Evolutionary conservation across 2,329 filamentous ascomycete genomes (phyloP).

Genomic region (Colletotrichum australisinense): DNA sequence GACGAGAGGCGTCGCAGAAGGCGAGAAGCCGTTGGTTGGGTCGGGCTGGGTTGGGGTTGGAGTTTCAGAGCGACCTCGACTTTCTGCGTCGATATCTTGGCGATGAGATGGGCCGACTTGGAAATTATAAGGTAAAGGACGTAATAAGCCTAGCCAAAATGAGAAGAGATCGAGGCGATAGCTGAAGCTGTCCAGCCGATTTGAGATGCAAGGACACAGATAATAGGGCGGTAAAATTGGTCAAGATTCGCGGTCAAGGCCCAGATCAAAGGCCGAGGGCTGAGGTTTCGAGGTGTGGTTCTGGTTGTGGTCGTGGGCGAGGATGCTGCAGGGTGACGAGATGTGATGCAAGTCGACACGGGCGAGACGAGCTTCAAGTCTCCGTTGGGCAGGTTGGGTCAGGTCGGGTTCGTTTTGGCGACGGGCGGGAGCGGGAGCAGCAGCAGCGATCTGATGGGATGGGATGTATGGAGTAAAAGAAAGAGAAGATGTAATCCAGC

Average conservation of each 20-base stretch:
- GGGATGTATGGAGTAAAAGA: slow-evolving; percentile 25
- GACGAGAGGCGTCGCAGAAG: slow-evolving; percentile 28
- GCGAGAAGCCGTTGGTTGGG: slow-evolving; percentile 33
- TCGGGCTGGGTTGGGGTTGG: slow-evolving; percentile 20
- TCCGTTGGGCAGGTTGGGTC: slow-evolving; percentile 19
- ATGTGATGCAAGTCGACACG: neutral
- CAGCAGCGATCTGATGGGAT: slow-evolving; percentile 35
- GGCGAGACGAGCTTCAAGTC: slow-evolving; percentile 5
- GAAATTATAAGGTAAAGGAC: neutral
- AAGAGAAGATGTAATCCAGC: neutral
- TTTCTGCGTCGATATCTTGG: slow-evolving; percentile 8
- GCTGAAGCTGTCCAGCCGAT: neutral
- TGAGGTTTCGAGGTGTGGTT: neutral
- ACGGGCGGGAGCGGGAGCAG: slow-evolving; percentile 36
- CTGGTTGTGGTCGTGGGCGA: neutral
- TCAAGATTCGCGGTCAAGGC: neutral
- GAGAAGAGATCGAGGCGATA: neutral
- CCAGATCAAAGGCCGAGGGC: neutral
- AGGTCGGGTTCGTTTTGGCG: slow-evolving; percentile 34
- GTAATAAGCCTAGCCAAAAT: neutral
- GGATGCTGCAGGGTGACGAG: slow-evolving; percentile 23
- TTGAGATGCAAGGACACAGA: neutral
- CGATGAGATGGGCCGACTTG: neutral
- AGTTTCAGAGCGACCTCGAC: slow-evolving; percentile 9
- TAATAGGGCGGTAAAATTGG: neutral